phyloP scores from a whole-genome alignment of 306 rosid genomes.

The Carpinus viminea region DNA sequence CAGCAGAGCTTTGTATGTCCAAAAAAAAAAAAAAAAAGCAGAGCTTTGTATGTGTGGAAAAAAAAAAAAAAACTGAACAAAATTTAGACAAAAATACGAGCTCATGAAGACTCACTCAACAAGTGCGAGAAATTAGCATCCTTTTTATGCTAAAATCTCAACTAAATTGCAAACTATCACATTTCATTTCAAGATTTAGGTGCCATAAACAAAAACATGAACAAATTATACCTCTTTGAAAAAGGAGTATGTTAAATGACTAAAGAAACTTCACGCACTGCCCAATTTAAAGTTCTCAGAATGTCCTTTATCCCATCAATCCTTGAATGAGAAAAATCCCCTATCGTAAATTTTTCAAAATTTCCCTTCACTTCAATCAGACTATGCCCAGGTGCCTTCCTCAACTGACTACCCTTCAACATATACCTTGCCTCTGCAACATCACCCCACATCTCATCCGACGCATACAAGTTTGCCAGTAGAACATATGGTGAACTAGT shows the following conservation, averaged over 20 bases:
- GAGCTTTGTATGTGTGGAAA: neutral
- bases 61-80: no score
- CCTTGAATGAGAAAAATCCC: constrained; percentile 36
- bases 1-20: no score
- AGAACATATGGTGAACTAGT: constrained; percentile 44
- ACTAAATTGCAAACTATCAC: neutral
- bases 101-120: neutral
- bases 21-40: no score
- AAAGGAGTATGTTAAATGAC: constrained; percentile 6
- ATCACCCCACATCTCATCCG: constrained; percentile 46
- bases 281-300: constrained; percentile 23
- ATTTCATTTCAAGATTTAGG: neutral
- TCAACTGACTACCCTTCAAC: constrained; percentile 41
- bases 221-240: neutral
- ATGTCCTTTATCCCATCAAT: constrained; percentile 28
- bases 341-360: constrained; percentile 32
- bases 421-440: constrained; percentile 36
- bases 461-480: constrained; percentile 45
- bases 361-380: constrained; percentile 41
- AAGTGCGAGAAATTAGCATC: neutral
- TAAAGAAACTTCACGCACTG: constrained; percentile 12
- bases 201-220: neutral
- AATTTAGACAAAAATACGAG: neutral
- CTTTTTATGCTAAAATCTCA: neutral
- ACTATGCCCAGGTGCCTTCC: constrained; percentile 41